Evolutionary conservation across 495 filamentous ascomycete species (phyloP), one percentile per base, ranked within the genome.

Genomic region (Penicillium cataractarum): DNA sequence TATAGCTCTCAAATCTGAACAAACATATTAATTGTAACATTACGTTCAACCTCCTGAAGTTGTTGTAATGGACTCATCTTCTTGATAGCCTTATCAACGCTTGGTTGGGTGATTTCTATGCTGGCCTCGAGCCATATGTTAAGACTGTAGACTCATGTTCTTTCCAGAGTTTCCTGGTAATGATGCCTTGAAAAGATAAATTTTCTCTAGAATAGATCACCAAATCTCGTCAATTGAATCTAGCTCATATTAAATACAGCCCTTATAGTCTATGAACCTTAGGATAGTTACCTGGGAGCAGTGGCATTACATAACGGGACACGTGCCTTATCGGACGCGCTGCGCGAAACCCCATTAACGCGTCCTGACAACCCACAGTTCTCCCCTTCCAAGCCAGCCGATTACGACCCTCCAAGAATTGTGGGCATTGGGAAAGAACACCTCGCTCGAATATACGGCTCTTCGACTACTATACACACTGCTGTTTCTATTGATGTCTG

Each of bases 311-410:
- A 27, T 71, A 66, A 71, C n/a, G 57, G 17, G 29, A 61, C 65
- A 68, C 65, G 68, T 69, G 60, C 65, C 59, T 68, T 69, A 71
- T 69, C 65, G 65, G 59, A 65, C 68, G 68, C 68, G 68, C 39
- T 53, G 55, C 68, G 68, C 65, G 68, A 68, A 60, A 62, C 55
- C 26, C 65, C 27, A 54, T 69, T 66, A 71, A 71, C 68, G 68
- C 68, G 68, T 66, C 63, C 50, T 52, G 57, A 21, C 44, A 63
- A 60, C 42, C 59, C 54, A 52, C 51, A 60, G 39, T 51, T 49
- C 54, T 55, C 33, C 58, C 58, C 50, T 61, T 55, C 22, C 31
- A 26, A 58, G n/a, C 42, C 27, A 49, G 24, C 26, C 33, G 17
- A 56, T 31, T 35, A 24, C 21, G 33, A 56, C 54, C 21, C 21